Percentiles rank a stretch among this genome's conserved stretches.
phyloP scores from a whole-genome alignment of 352 stramenopile genomes.

The Phytophthora cryptogea region DNA sequence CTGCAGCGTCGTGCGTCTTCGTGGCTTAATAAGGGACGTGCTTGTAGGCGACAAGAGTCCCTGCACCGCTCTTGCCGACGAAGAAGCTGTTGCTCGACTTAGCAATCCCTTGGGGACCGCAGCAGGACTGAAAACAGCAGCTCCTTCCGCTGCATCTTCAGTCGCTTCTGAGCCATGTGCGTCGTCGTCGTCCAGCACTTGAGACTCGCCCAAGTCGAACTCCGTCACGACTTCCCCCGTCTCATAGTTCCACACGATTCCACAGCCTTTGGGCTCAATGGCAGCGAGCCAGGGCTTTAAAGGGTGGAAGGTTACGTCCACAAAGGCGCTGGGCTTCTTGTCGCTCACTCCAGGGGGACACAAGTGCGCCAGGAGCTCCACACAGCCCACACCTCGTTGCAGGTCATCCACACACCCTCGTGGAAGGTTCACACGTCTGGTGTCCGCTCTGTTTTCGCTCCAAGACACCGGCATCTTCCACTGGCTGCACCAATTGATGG shows the following conservation, averaged over 20 bases:
- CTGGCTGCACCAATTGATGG: slow-evolving; percentile 2
- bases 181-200: slow-evolving; percentile 38
- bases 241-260: slow-evolving; percentile 78
- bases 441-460: slow-evolving; percentile 4
- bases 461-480: neutral
- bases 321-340: slow-evolving; percentile 75
- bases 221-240: slow-evolving; percentile 61
- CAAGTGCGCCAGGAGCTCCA: slow-evolving; percentile 63
- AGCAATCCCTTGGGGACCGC: slow-evolving; percentile 40
- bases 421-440: slow-evolving; percentile 30
- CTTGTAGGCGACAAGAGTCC: slow-evolving; percentile 28
- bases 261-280: slow-evolving; percentile 63
- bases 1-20: slow-evolving; percentile 40
- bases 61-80: slow-evolving; percentile 40
- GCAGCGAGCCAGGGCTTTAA: slow-evolving; percentile 70
- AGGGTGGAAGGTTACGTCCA: slow-evolving; percentile 66
- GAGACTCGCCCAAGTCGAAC: slow-evolving; percentile 67
- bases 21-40: slow-evolving; percentile 55
- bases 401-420: slow-evolving; percentile 66
- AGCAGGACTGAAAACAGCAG: slow-evolving; percentile 17
- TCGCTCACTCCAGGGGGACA: slow-evolving; percentile 56
- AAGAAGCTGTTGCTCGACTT: slow-evolving; percentile 42
- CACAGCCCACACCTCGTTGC: slow-evolving; percentile 49
- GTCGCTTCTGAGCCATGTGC: slow-evolving; percentile 12
- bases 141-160: slow-evolving; percentile 18